A percentile compares a stretch with the other conserved stretches of the same genome.
Evolutionary conservation across 257 asterid species (phyloP).

Genomic region (Cruciata laevipes): DNA sequence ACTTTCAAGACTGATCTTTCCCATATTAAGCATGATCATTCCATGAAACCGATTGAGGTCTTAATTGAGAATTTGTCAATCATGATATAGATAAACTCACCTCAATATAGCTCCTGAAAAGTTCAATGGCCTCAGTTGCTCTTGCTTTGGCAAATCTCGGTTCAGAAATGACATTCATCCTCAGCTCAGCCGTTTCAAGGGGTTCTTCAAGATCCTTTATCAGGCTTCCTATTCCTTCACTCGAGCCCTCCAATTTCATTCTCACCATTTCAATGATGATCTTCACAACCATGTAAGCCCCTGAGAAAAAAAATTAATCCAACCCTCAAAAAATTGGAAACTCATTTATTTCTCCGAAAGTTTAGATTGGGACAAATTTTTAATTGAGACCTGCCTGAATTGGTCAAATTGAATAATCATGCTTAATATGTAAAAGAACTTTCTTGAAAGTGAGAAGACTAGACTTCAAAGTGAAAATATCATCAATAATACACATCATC

Average conservation of each 20-base stretch:
- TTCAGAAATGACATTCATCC: slow-evolving; percentile 65
- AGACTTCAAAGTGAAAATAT: too few species aligned
- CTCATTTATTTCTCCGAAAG: too few species aligned
- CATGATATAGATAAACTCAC: slow-evolving; percentile 18
- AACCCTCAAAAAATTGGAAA: background rate
- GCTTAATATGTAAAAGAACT: too few species aligned
- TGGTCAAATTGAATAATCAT: too few species aligned
- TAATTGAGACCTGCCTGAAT: too few species aligned
- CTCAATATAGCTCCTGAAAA: slow-evolving; percentile 58
- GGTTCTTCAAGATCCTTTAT: slow-evolving; percentile 81
- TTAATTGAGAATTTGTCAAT: too few species aligned
- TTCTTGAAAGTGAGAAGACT: too few species aligned
- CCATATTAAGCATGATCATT: too few species aligned
- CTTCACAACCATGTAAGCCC: slow-evolving; percentile 89
- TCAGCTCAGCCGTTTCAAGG: slow-evolving; percentile 61
- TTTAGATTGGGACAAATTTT: too few species aligned
- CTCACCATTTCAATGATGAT: slow-evolving; percentile 85
- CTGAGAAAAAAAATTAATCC: slow-evolving; percentile 24
- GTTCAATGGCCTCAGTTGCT: slow-evolving; percentile 60
- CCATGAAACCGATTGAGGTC: too few species aligned
- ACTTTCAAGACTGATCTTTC: too few species aligned
- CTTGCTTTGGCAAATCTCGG: slow-evolving; percentile 69
- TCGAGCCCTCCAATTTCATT: slow-evolving; percentile 75
- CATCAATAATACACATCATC: too few species aligned
- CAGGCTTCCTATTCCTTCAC: slow-evolving; percentile 67